Conservation (phyloP, 345 rosid species). For the Erodium maritimum region DNA sequence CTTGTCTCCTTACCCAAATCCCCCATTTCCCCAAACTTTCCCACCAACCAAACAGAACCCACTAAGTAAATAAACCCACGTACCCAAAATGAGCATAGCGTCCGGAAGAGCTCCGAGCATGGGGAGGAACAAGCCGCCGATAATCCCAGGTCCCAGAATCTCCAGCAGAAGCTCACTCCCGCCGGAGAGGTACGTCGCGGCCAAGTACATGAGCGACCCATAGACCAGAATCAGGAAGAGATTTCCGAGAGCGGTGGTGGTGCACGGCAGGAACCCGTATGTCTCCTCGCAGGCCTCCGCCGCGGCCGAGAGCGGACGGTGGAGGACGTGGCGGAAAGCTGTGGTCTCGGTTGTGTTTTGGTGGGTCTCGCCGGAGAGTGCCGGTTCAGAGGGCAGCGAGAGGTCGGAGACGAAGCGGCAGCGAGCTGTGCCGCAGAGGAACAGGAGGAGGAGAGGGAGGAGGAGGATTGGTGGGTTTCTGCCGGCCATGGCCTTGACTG, state of each 20-base stretch:
- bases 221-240: conserved; percentile 64
- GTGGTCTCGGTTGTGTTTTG: too few relatives aligned
- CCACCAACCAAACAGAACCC: not conserved
- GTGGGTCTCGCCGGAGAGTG: too few relatives aligned
- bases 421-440: too few relatives aligned
- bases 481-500: too few relatives aligned
- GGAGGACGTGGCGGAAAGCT: not conserved
- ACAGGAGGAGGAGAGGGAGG: too few relatives aligned
- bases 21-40: too few relatives aligned
- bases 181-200: conserved; percentile 66
- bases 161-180: conserved; percentile 94
- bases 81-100: conserved; percentile 94
- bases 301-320: not conserved
- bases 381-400: too few relatives aligned
- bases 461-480: too few relatives aligned
- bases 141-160: conserved; percentile 89
- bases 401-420: too few relatives aligned
- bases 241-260: conserved; percentile 63
- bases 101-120: conserved; percentile 93
- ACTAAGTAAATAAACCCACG: not conserved
- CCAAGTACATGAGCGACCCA: conserved; percentile 66
- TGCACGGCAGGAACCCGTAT: conserved; percentile 92
- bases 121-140: conserved; percentile 92
- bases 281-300: conserved; percentile 59
- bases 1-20: not conserved